These are phyloP conservation scores for Colletotrichum tanaceti DNA, from an alignment of 2,329 filamentous ascomycete species.

Conservation along the genomic window DNA sequence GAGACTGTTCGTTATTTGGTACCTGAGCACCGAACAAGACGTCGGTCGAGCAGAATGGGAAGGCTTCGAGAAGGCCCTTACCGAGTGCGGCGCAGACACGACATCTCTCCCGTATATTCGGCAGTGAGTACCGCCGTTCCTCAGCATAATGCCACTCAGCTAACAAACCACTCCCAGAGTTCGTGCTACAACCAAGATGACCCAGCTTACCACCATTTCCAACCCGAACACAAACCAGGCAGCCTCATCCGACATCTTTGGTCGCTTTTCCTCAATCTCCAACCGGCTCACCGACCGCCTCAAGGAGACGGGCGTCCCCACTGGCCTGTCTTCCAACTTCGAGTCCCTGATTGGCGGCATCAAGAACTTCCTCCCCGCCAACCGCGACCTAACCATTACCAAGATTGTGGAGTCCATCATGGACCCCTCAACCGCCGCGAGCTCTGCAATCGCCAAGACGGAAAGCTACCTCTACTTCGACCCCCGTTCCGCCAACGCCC, in stretches of 20 bases:
- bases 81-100: slow-evolving; percentile 78
- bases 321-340: slow-evolving; percentile 79
- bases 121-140: slow-evolving; percentile 67
- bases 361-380: slow-evolving; percentile 96
- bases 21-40: slow-evolving; percentile 91
- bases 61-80: slow-evolving; percentile 86
- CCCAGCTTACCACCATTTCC: slow-evolving; percentile 93
- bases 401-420: slow-evolving; percentile 99
- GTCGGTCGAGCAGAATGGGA: slow-evolving; percentile 84
- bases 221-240: slow-evolving; percentile 74
- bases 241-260: slow-evolving; percentile 83
- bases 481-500: slow-evolving; percentile 89
- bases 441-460: slow-evolving; percentile 93
- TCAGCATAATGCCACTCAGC: neutral
- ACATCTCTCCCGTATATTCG: slow-evolving; percentile 86
- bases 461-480: slow-evolving; percentile 98
- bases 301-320: slow-evolving; percentile 86
- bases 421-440: slow-evolving; percentile 91
- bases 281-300: slow-evolving; percentile 93
- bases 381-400: slow-evolving; percentile 94
- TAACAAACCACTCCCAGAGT: slow-evolving; percentile 65
- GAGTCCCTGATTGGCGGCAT: slow-evolving; percentile 95
- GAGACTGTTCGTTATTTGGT: slow-evolving; percentile 96
- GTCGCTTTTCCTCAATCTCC: slow-evolving; percentile 91
- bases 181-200: slow-evolving; percentile 96